A percentile compares a stretch with the other conserved stretches of the same genome.
Conservation (phyloP, 306 rosid species). For the Coriaria nepalensis region DNA sequence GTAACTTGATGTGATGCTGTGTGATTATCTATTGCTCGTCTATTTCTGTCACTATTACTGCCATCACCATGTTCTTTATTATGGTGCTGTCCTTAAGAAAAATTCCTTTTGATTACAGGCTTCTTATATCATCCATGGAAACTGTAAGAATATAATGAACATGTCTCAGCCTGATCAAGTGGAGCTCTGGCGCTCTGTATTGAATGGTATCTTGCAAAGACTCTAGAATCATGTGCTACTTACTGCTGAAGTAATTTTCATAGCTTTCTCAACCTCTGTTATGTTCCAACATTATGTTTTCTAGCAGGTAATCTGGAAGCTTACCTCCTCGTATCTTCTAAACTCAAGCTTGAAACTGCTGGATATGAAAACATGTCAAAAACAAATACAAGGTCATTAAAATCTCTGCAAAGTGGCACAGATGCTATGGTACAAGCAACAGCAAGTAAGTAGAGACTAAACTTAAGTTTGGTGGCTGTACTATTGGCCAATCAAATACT, state of each 20-base stretch:
- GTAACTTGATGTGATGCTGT: not conserved
- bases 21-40: not conserved
- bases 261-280: conserved; percentile 14
- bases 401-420: conserved; percentile 31
- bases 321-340: conserved; percentile 57
- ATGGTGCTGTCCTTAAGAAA: not conserved
- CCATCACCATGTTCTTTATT: not conserved
- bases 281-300: conserved; percentile 15
- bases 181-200: conserved; percentile 86
- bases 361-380: conserved; percentile 35
- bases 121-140: conserved; percentile 72
- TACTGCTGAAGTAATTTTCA: not conserved
- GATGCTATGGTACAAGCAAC: conserved; percentile 51
- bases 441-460: conserved; percentile 35
- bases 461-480: not conserved
- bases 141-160: conserved; percentile 92
- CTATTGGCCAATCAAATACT: too few relatives aligned
- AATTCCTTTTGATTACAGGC: conserved; percentile 43
- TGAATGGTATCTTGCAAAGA: conserved; percentile 41
- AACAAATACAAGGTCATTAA: conserved; percentile 15
- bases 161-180: conserved; percentile 91
- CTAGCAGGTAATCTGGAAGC: conserved; percentile 55
- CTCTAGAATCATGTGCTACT: not conserved
- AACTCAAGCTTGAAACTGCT: conserved; percentile 66
- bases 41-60: not conserved